These are phyloP conservation scores for Elongisporangium prolatum DNA, from an alignment of 352 stramenopile species.

Conservation along the genomic window DNA sequence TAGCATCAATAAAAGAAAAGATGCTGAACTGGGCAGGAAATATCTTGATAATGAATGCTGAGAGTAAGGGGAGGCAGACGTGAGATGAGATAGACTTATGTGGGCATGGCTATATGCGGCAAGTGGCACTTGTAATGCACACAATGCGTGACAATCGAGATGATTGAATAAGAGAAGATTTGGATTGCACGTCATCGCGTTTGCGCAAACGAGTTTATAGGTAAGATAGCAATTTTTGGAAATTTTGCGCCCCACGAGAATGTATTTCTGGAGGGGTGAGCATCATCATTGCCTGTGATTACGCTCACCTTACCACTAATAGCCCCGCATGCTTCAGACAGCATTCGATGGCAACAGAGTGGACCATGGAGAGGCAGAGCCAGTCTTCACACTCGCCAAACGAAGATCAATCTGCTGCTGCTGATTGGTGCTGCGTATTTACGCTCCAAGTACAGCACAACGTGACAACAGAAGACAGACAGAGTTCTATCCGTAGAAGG, in stretches of 20 bases:
- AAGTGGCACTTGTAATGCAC: background rate
- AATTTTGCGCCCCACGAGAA: background rate
- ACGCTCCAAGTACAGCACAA: background rate
- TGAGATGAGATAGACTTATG: background rate
- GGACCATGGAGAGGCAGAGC: too few species aligned
- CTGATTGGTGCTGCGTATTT: background rate
- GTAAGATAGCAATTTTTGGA: background rate
- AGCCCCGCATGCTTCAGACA: background rate
- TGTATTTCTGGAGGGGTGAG: background rate
- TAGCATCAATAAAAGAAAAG: background rate
- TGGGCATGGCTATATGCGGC: background rate
- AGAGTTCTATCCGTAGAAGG: too few species aligned
- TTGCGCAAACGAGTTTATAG: background rate
- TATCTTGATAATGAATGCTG: background rate
- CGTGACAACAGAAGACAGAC: background rate
- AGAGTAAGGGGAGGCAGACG: too few species aligned
- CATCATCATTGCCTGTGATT: background rate
- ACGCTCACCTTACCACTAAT: background rate
- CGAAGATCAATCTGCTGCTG: background rate
- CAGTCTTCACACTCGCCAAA: too few species aligned
- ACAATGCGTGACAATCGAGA: background rate
- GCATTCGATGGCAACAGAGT: background rate
- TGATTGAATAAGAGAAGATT: background rate
- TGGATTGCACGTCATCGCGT: background rate
- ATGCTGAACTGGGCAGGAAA: background rate